Evolutionary conservation across 2,329 filamentous ascomycete genomes (phyloP).

Genomic region (Colletotrichum graminicola): DNA sequence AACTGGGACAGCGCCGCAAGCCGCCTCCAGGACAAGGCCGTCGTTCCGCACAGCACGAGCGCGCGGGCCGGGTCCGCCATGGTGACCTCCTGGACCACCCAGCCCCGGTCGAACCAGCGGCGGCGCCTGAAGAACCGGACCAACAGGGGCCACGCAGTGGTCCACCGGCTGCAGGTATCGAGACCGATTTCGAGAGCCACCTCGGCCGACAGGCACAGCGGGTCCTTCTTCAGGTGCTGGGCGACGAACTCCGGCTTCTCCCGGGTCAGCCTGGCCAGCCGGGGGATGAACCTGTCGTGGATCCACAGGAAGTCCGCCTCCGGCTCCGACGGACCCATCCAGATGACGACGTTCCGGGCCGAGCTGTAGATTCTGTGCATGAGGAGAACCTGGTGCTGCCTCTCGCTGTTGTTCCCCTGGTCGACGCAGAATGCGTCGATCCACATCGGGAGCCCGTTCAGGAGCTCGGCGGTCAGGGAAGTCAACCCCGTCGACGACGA

Average conservation of each 20-base stretch:
- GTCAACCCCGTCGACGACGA: background rate
- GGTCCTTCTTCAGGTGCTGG: background rate
- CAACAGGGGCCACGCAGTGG: background rate
- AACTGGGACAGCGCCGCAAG: slow-evolving; percentile 13
- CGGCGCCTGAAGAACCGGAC: background rate
- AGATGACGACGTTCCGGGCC: slow-evolving; percentile 35
- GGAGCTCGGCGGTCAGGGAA: background rate
- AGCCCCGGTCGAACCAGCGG: slow-evolving; percentile 43
- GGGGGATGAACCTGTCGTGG: slow-evolving; percentile 23
- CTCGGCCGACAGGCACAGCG: background rate
- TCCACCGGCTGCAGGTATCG: slow-evolving; percentile 9
- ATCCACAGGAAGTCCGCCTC: background rate
- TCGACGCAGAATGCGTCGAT: slow-evolving; percentile 44
- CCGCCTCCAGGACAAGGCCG: slow-evolving; percentile 25
- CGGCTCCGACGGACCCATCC: slow-evolving; percentile 21
- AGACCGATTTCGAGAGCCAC: slow-evolving; percentile 25
- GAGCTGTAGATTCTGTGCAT: slow-evolving; percentile 42
- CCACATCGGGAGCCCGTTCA: slow-evolving; percentile 20
- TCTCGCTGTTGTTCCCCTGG: slow-evolving; percentile 37
- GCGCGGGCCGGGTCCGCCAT: slow-evolving; percentile 28
- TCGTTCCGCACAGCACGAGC: slow-evolving; percentile 37
- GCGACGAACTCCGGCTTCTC: background rate
- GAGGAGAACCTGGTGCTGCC: slow-evolving; percentile 38
- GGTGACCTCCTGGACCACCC: slow-evolving; percentile 43
- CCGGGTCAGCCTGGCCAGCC: background rate